Evolutionary conservation across 345 rosid species (phyloP), one percentile per base, ranked within the genome.

Genomic region (Triadica sebifera): DNA sequence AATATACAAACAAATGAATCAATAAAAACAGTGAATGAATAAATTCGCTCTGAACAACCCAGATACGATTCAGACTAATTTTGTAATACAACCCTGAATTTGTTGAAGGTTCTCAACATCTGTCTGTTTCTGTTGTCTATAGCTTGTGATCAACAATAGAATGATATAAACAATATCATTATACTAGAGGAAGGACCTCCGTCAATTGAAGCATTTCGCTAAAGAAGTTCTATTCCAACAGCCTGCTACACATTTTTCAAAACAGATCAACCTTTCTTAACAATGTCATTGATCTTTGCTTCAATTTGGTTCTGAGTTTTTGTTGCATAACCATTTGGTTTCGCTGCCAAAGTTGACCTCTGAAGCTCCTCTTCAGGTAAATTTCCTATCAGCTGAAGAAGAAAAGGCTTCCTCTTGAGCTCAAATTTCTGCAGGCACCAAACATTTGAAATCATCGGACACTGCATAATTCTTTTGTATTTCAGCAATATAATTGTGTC

Each of bases 251-350:
- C 81, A 60, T 87, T 85, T 81, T 76, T 87, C 79, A 91, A 74
- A 64, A 89, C 83, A 3, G 98, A 98, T 97, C 98, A 91, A 82
- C 91, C 89, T 83, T 86, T 92, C 85, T 81, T 91, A 19, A 87
- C 65, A 67, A 94, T 89, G 59, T 89, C 93, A 16, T 82, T 90
- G 53, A 94, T 85, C 77, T 87, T 89, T 12, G 79, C 83, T 71
- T 94, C 80, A 11, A 89, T 91, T 65, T 82, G 87, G 72, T 76
- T 87, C 81, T 89, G 97, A 47, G 78, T 79, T 77, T 76, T 94
- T 2, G 93, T 96, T 65, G 97, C 93, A 75, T 84, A 93, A 59
- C 96, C 87, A 46, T 93, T 89, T 37, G 93, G 80, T 82, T 89
- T 93, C 12, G 96, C 82, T 10, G 93, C 97, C 71, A 89, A 72